These are phyloP conservation scores for Sporothrix luriei DNA, from an alignment of 2,329 filamentous ascomycete species.

Conservation along the genomic window DNA sequence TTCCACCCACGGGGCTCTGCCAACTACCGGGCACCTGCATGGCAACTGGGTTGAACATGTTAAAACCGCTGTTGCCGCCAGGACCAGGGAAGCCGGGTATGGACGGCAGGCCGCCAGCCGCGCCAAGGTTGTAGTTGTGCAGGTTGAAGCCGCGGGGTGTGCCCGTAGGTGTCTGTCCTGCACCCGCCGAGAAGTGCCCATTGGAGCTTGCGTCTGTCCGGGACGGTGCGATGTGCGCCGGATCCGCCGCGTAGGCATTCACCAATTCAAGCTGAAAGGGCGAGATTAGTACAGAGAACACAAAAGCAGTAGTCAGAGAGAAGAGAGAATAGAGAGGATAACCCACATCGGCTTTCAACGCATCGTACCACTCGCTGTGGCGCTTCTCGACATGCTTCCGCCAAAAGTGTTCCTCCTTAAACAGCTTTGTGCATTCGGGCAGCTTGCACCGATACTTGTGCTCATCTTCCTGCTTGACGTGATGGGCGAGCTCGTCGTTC, in stretches of 20 bases:
- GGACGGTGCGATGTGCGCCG: conserved; percentile 89
- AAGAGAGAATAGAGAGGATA: conserved; percentile 23
- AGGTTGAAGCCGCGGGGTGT: conserved; percentile 93
- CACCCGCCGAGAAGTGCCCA: conserved; percentile 85
- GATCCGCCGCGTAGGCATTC: conserved; percentile 92
- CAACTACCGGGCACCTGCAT: conserved; percentile 52
- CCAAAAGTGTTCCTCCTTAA: conserved; percentile 98
- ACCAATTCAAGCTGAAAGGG: conserved; percentile 75
- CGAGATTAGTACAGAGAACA: conserved; percentile 10
- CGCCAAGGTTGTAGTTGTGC: conserved; percentile 64
- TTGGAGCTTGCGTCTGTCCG: conserved; percentile 93
- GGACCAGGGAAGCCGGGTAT: conserved; percentile 60
- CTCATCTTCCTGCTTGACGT: conserved; percentile 96
- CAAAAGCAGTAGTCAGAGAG: neutral
- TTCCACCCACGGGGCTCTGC: conserved; percentile 49
- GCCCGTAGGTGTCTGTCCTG: conserved; percentile 73
- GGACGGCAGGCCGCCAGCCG: conserved; percentile 55
- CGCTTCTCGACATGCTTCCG: conserved; percentile 97
- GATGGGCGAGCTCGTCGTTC: conserved; percentile 81
- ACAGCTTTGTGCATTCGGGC: conserved; percentile 92
- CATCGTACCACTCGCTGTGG: conserved; percentile 83
- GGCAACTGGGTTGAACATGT: conserved; percentile 57
- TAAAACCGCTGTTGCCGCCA: conserved; percentile 39
- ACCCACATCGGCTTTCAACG: conserved; percentile 78
- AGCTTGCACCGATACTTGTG: conserved; percentile 96